Evolutionary conservation across 2,329 filamentous ascomycete genomes (phyloP), one percentile per base, ranked within the genome.

Genomic region (Sporothrix dimorphospora): DNA sequence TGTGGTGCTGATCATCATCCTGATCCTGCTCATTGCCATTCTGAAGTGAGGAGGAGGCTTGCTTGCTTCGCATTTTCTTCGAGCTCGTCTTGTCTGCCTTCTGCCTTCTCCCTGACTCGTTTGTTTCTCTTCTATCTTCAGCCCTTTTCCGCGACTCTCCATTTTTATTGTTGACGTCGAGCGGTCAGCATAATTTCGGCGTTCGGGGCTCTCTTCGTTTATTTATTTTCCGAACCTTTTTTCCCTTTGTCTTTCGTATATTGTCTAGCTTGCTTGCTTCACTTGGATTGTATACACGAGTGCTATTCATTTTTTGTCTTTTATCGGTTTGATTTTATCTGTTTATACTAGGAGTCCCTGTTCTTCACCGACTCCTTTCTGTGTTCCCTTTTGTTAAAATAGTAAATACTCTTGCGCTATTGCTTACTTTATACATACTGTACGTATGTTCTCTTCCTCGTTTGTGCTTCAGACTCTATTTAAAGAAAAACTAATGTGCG

Each of bases 11-110:
- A 96, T 98, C 76, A 87, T 97, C 68, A 86, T 97, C 12, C 81
- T 98, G 77, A 86, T 97, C 5, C 82, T 98, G 77, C 81, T 97
- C 77, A 97, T 98, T 82, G 88, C 92, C 30, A 88, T 97, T 61
- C 80, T 94, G 81, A 96, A 96, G 82, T 94, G 76, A 24, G 47
- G 8, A 1, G 21, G 5, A 2, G 30, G 3, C 8, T 12, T 11
- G 19, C n/a, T n/a, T n/a, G n/a, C 5, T 21, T 69, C n/a, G 7
- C 8, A 12, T 66, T 45, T 66, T 59, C 16, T n/a, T 27, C 19
- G 11, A 8, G 21, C 6, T 6, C 12, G 8, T 30, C 16, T 12
- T 6, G 45, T 69, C 14, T 66, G n/a, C 2, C 19, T n/a, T 47
- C 11, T 16, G 40, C 34, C 24, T 12, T 45, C 16, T 16, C 45